Percentiles rank a stretch among this genome's conserved stretches.
Conservation (phyloP, 306 rosid species). For the Biancaea sappan region DNA sequence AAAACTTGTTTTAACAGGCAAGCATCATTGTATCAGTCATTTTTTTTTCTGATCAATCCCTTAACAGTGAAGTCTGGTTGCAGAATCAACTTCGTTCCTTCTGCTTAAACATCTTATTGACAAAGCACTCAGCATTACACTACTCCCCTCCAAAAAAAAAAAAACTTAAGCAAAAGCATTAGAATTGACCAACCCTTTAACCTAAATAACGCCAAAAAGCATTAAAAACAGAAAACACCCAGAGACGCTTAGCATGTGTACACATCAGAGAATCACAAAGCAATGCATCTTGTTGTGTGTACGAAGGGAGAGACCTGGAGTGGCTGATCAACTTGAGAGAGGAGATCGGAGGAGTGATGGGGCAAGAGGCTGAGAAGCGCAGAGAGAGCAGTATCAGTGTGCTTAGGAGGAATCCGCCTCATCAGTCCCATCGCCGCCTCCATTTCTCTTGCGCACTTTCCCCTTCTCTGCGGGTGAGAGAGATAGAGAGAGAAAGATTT, state of each 20-base stretch:
- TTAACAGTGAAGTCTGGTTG: neutral
- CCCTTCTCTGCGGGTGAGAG: neutral
- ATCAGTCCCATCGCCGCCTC: conserved; percentile 97
- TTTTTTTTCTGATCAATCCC: neutral
- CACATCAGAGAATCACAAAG: neutral
- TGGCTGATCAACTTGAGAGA: conserved; percentile 96
- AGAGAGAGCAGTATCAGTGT: conserved; percentile 86
- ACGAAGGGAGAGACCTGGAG: conserved; percentile 66
- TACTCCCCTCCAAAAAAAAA: too few species aligned
- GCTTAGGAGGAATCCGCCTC: conserved; percentile 91
- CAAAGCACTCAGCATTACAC: neutral
- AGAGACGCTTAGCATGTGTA: neutral
- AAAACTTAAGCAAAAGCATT: neutral
- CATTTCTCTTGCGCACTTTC: conserved; percentile 40
- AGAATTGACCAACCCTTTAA: neutral
- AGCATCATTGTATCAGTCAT: neutral
- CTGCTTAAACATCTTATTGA: neutral
- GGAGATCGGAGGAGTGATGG: conserved; percentile 91
- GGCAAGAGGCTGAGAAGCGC: conserved; percentile 93
- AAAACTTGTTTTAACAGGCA: neutral
- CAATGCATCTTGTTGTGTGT: neutral
- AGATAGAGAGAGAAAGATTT: neutral
- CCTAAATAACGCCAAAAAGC: neutral
- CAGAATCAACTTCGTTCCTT: neutral
- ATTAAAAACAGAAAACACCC: neutral